Evolutionary conservation across 257 asterid genomes (phyloP).

Genomic region (Solanum pimpinellifolium): DNA sequence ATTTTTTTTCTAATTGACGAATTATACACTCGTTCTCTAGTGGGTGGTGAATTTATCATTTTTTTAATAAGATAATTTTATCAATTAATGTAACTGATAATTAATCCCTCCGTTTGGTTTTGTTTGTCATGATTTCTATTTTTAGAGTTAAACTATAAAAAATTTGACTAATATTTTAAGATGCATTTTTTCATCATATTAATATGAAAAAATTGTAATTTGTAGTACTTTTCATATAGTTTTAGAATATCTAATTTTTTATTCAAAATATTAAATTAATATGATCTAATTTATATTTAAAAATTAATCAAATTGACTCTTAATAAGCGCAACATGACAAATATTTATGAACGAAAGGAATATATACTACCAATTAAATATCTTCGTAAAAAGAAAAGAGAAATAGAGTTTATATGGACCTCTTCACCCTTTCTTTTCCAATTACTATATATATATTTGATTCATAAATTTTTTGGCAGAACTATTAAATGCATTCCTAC

Average conservation of each 20-base stretch:
- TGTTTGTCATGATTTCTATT: too few species aligned
- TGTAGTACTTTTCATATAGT: too few species aligned
- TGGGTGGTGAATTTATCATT: neutral
- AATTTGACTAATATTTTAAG: too few species aligned
- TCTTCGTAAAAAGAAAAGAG: neutral
- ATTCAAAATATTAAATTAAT: too few species aligned
- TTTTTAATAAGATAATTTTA: neutral
- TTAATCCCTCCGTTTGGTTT: neutral
- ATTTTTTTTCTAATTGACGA: neutral
- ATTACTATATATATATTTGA: neutral
- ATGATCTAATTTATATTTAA: accelerated
- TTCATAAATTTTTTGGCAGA: neutral
- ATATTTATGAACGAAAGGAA: too few species aligned
- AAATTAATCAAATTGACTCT: too few species aligned
- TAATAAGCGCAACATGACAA: too few species aligned
- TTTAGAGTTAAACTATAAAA: too few species aligned
- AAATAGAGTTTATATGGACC: neutral
- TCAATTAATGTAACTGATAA: neutral
- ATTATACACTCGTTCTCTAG: neutral
- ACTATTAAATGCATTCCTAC: neutral
- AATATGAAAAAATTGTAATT: too few species aligned
- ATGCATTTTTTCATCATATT: too few species aligned
- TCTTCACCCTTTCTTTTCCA: neutral
- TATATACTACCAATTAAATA: neutral
- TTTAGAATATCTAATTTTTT: too few species aligned